phyloP scores from a whole-genome alignment of 352 stramenopile genomes.

The Phytophthora pseudosyringae region DNA sequence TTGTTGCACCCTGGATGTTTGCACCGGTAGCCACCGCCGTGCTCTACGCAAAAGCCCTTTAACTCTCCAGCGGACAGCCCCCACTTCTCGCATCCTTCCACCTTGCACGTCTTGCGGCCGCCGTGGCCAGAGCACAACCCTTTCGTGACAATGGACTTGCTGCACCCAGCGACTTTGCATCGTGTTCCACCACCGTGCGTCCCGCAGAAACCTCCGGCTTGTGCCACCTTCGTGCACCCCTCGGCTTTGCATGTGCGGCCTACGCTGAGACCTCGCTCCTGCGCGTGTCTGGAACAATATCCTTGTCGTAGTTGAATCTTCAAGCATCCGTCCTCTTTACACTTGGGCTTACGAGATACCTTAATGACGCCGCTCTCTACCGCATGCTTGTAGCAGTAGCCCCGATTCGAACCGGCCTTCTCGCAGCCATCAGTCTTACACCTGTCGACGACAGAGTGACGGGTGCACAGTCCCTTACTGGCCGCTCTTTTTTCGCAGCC shows the following conservation, averaged over 20 bases:
- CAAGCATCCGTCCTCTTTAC: conserved; percentile 29
- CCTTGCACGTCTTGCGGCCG: conserved; percentile 35
- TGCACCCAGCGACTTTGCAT: conserved; percentile 30
- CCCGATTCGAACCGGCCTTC: conserved; percentile 24
- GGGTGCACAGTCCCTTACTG: conserved; percentile 27
- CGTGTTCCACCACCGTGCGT: conserved; percentile 31
- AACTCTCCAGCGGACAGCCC: conserved; percentile 20
- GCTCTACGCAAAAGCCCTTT: conserved; percentile 39
- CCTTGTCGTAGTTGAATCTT: conserved; percentile 27
- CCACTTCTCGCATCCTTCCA: conserved; percentile 29
- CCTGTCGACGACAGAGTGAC: conserved; percentile 10
- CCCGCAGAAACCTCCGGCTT: conserved; percentile 26
- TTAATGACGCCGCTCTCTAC: conserved; percentile 27
- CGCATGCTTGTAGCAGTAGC: conserved; percentile 32
- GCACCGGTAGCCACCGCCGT: conserved; percentile 30
- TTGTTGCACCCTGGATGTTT: conserved; percentile 31
- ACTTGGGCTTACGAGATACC: conserved; percentile 17
- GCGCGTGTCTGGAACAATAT: conserved; percentile 31
- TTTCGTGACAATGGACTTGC: conserved; percentile 26
- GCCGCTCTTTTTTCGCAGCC: conserved; percentile 16
- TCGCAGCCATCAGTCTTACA: conserved; percentile 29
- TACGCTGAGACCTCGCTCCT: conserved; percentile 28
- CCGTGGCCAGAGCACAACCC: conserved; percentile 29
- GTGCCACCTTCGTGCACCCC: conserved; percentile 27
- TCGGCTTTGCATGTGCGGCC: conserved; percentile 30